phyloP scores from a whole-genome alignment of 148 eudicot species.

The Fagopyrum esculentum region DNA sequence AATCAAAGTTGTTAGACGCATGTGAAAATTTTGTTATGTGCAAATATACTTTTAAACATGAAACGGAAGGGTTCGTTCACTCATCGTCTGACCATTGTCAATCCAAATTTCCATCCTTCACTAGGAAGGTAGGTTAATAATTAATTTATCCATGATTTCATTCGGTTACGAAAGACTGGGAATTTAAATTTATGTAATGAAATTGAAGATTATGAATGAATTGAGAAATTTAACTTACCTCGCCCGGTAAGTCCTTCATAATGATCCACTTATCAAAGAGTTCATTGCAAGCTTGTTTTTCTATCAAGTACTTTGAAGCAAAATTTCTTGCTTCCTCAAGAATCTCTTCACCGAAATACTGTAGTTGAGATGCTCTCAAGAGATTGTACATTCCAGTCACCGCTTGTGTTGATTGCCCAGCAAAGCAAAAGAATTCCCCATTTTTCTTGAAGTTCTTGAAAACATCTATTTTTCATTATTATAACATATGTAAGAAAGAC shows the following conservation, averaged over 20 bases:
- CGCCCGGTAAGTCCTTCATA: conserved; percentile 54
- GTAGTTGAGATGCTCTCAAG: conserved; percentile 58
- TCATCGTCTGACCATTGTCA: no score
- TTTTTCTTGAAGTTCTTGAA: conserved; percentile 57
- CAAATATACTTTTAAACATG: no score
- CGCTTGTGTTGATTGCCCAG: conserved; percentile 70
- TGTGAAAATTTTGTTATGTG: no score
- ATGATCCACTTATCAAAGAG: conserved; percentile 73
- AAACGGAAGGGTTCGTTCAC: no score
- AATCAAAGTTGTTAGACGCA: no score
- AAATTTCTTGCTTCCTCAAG: conserved; percentile 52
- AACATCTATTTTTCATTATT: conserved; percentile 33
- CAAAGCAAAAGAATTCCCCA: conserved; percentile 65
- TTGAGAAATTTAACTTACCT: conserved; percentile 30
- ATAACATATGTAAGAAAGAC: no score
- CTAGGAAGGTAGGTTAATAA: no score
- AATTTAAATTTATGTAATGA: no score
- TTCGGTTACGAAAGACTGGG: no score
- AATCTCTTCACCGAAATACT: conserved; percentile 48
- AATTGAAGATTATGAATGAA: no score
- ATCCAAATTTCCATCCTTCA: no score
- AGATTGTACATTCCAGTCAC: conserved; percentile 75
- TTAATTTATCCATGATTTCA: no score
- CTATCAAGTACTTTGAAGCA: conserved; percentile 39
- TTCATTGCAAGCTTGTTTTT: conserved; percentile 39